These are phyloP conservation scores for Botrytis porri DNA, from an alignment of 2,329 filamentous ascomycete species.

Conservation along the genomic window DNA sequence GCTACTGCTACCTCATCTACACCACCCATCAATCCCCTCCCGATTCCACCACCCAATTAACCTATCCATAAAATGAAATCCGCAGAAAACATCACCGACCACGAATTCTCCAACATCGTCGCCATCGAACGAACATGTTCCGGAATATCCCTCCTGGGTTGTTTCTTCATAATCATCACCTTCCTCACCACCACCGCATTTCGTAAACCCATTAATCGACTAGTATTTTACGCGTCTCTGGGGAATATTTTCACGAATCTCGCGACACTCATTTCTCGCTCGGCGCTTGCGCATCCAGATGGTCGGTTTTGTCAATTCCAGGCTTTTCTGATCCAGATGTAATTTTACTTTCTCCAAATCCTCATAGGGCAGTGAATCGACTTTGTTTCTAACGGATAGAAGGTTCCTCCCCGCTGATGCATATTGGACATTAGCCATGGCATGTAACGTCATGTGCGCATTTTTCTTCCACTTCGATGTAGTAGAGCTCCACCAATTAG, in stretches of 20 bases:
- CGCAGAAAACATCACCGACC: background rate
- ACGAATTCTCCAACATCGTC: background rate
- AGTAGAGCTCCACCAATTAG: slow-evolving; percentile 60
- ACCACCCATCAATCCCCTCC: background rate
- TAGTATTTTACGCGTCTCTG: slow-evolving; percentile 57
- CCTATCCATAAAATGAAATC: background rate
- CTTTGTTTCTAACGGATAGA: background rate
- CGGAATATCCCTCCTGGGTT: slow-evolving; percentile 50
- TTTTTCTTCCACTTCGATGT: slow-evolving; percentile 74
- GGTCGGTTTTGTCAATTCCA: slow-evolving; percentile 62
- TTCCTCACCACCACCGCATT: slow-evolving; percentile 49
- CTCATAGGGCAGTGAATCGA: background rate
- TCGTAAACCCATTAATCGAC: slow-evolving; percentile 56
- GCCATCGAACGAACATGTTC: slow-evolving; percentile 41
- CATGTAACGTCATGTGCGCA: slow-evolving; percentile 77
- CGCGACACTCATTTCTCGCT: slow-evolving; percentile 47
- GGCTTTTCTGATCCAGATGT: slow-evolving; percentile 80
- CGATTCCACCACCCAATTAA: too few relatives aligned
- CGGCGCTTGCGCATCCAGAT: slow-evolving; percentile 26
- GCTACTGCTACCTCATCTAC: background rate
- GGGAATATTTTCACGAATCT: slow-evolving; percentile 55
- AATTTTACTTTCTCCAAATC: slow-evolving; percentile 22
- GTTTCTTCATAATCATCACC: slow-evolving; percentile 51
- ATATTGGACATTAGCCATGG: slow-evolving; percentile 78
- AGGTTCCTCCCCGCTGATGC: slow-evolving; percentile 79